Conservation (phyloP, 345 rosid genomes). For the Lepidium sativum region DNA sequence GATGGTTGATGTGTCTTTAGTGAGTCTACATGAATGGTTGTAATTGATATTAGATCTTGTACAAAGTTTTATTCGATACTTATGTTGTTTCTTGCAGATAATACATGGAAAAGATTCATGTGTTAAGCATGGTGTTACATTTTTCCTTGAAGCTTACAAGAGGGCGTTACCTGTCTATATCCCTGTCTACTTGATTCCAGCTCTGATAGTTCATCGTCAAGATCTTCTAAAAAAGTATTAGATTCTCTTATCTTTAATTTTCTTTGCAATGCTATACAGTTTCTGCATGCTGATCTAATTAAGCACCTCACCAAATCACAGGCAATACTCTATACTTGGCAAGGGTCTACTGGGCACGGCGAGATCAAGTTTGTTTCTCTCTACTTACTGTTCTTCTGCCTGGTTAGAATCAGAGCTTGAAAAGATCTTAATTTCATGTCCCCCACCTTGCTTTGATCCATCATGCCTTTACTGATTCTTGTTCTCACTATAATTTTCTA, state of each 20-base stretch:
- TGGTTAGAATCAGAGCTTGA: conserved; percentile 43
- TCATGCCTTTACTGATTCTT: background rate
- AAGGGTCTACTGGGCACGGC: conserved; percentile 84
- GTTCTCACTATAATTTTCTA: background rate
- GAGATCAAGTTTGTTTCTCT: conserved; percentile 91
- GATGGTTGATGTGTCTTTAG: background rate
- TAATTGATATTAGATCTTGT: background rate
- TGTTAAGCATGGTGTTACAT: conserved; percentile 48
- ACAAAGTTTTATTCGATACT: background rate
- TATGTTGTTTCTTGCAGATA: conserved; percentile 47
- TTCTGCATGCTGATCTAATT: background rate
- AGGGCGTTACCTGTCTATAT: conserved; percentile 88
- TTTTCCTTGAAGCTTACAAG: conserved; percentile 68
- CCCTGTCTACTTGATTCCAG: conserved; percentile 88
- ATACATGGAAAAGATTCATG: conserved; percentile 86
- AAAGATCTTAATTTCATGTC: background rate
- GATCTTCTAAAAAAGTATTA: conserved; percentile 67
- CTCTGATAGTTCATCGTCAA: conserved; percentile 85
- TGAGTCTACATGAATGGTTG: background rate
- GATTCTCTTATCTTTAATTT: too few species aligned
- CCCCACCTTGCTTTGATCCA: background rate
- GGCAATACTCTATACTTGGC: conserved; percentile 63
- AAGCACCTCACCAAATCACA: conserved; percentile 23
- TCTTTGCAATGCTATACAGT: background rate
- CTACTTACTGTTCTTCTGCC: conserved; percentile 82